phyloP scores from a whole-genome alignment of 2,329 filamentous ascomycete genomes.

The Karstenula rhodostoma region DNA sequence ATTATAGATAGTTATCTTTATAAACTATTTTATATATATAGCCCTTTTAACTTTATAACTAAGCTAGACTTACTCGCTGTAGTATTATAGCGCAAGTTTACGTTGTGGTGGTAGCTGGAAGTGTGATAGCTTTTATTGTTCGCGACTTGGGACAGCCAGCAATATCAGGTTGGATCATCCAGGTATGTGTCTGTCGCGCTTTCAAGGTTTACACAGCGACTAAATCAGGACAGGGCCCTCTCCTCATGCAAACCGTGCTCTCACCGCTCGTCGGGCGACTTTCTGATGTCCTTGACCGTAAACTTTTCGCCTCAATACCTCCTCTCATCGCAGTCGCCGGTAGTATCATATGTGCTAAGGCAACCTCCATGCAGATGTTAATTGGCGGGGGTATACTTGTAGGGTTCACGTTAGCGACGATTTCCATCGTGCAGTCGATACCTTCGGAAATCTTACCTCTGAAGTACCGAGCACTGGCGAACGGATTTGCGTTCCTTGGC shows the following conservation, averaged over 20 bases:
- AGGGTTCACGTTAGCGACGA: conserved; percentile 62
- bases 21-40: conserved; percentile 58
- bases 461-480: conserved; percentile 65
- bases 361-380: conserved; percentile 63
- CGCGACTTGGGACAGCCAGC: conserved; percentile 61
- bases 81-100: conserved; percentile 63
- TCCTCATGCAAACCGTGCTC: conserved; percentile 65
- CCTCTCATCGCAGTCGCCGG: conserved; percentile 64
- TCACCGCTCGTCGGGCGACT: conserved; percentile 65
- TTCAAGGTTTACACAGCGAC: neutral
- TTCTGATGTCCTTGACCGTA: conserved; percentile 65
- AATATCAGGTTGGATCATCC: conserved; percentile 65
- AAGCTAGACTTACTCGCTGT: conserved; percentile 10
- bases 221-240: conserved; percentile 55
- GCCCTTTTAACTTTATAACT: conserved; percentile 19
- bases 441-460: conserved; percentile 65
- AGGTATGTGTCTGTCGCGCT: conserved; percentile 43
- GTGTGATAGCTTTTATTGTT: conserved; percentile 64
- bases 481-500: conserved; percentile 61
- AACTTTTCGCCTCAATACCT: conserved; percentile 61
- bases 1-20: conserved; percentile 61
- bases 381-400: conserved; percentile 67
- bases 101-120: conserved; percentile 64
- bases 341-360: conserved; percentile 63
- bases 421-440: conserved; percentile 65